A percentile compares a stretch with the other conserved stretches of the same genome.
Conservation (phyloP, 2,329 filamentous ascomycete species). For the Verticillium nubilum region DNA sequence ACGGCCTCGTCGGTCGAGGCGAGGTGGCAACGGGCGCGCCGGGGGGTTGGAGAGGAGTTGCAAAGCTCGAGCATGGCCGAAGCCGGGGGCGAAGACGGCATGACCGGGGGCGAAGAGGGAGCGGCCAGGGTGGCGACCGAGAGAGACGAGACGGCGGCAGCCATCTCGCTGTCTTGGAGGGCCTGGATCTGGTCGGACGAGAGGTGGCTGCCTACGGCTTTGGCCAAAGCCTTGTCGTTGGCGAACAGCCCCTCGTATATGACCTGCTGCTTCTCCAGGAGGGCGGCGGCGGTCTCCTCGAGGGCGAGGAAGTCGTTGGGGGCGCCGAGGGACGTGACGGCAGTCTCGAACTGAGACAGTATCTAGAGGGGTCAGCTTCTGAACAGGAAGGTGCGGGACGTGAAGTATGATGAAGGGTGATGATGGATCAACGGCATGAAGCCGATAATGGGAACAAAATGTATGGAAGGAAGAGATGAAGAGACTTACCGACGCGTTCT, state of each 20-base stretch:
- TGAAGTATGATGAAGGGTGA: not conserved
- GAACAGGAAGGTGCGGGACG: not conserved
- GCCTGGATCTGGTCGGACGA: not conserved
- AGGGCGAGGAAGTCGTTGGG: not conserved
- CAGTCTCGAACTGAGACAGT: not conserved
- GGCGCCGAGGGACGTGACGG: not conserved
- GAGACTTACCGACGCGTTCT: slow-evolving; percentile 22
- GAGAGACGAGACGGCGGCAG: not conserved
- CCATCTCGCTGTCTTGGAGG: not conserved
- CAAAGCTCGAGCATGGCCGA: not conserved
- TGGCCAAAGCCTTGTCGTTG: not conserved
- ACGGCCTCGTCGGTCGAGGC: not conserved
- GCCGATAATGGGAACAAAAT: slow-evolving; percentile 17
- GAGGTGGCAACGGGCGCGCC: not conserved
- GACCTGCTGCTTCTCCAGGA: not conserved
- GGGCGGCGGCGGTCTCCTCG: not conserved
- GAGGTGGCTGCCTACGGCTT: not conserved
- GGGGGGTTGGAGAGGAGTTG: not conserved
- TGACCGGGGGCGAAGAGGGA: not conserved
- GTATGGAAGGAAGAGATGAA: slow-evolving; percentile 19
- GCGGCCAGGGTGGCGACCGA: not conserved
- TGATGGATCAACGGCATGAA: not conserved
- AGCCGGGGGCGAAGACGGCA: not conserved
- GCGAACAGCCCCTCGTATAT: not conserved
- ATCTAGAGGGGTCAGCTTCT: not conserved